Evolutionary conservation across 2,329 filamentous ascomycete genomes (phyloP).

Genomic region (Laburnicola sp.): DNA sequence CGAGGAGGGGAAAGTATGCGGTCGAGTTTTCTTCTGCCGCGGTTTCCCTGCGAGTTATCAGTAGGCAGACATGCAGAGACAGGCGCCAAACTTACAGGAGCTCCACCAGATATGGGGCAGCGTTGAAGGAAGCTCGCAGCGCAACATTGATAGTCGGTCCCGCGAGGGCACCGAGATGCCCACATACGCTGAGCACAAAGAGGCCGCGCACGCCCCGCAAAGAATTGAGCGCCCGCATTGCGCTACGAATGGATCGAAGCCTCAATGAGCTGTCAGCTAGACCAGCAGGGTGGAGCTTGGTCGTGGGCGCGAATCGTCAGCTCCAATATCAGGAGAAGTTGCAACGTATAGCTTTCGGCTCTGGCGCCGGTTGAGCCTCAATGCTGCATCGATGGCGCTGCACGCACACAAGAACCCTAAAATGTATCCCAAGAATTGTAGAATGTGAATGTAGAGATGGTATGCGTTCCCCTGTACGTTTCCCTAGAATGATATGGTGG

Average conservation of each 20-base stretch:
- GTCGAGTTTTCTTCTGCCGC: constrained; percentile 87
- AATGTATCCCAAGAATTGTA: no score
- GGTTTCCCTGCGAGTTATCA: constrained; percentile 72
- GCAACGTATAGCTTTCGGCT: constrained; percentile 46
- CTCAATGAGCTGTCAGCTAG: constrained; percentile 1
- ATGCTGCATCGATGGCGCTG: constrained; percentile 2
- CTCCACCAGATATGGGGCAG: constrained; percentile 87
- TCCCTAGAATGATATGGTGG: no score
- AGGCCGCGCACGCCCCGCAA: constrained; percentile 33
- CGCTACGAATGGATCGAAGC: constrained; percentile 7
- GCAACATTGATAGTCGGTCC: constrained; percentile 79
- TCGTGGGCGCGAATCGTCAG: constrained; percentile 21
- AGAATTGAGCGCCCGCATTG: constrained; percentile 35
- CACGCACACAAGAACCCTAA: no score
- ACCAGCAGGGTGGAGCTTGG: not conserved
- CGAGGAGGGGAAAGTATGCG: constrained; percentile 88
- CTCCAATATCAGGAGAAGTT: constrained; percentile 35
- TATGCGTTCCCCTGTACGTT: no score
- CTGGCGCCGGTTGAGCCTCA: constrained; percentile 7
- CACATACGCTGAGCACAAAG: constrained; percentile 32
- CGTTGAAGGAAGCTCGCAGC: constrained; percentile 82
- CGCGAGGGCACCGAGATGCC: constrained; percentile 30
- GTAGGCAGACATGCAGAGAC: not conserved
- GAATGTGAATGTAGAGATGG: no score
- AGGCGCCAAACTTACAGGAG: constrained; percentile 67